A percentile compares a stretch with the other conserved stretches of the same genome.
These are phyloP conservation scores for Debaryomyces tyrocola DNA, from an alignment of 805 yeast genomes.

Conservation along the genomic window DNA sequence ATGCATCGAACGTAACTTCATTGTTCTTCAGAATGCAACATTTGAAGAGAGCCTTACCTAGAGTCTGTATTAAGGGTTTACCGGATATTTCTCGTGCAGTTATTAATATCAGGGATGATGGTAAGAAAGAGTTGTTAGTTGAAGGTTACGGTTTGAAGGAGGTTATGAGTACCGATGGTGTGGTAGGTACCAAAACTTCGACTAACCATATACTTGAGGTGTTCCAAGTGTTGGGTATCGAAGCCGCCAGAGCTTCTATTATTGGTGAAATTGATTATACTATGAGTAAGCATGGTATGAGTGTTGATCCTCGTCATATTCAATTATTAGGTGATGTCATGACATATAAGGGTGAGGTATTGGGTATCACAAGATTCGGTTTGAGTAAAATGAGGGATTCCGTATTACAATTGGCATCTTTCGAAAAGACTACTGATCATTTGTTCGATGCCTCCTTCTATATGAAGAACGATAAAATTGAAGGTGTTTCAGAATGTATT, in stretches of 20 bases:
- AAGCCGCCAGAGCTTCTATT: slow-evolving; percentile 93
- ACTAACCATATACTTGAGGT: slow-evolving; percentile 95
- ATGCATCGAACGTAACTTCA: slow-evolving; percentile 38
- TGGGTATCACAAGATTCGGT: slow-evolving; percentile 98
- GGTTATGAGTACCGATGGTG: slow-evolving; percentile 98
- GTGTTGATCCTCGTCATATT: slow-evolving; percentile 99
- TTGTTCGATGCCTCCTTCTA: slow-evolving; percentile 97
- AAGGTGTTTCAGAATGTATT: slow-evolving; percentile 97
- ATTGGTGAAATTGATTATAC: slow-evolving; percentile 94
- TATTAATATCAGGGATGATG: slow-evolving; percentile 85
- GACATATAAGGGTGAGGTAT: slow-evolving; percentile 97
- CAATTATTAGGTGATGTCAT: slow-evolving; percentile 96
- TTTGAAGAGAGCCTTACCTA: slow-evolving; percentile 79
- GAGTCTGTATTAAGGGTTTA: slow-evolving; percentile 89
- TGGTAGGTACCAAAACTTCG: slow-evolving; percentile 78
- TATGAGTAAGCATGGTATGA: slow-evolving; percentile 99
- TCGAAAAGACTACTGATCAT: slow-evolving; percentile 98
- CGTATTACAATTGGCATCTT: slow-evolving; percentile 93
- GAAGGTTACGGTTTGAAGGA: slow-evolving; percentile 97
- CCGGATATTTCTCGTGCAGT: slow-evolving; percentile 94
- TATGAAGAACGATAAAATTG: slow-evolving; percentile 93
- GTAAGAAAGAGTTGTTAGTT: slow-evolving; percentile 85
- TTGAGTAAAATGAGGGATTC: slow-evolving; percentile 98
- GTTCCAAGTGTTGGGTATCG: slow-evolving; percentile 88
- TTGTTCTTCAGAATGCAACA: slow-evolving; percentile 88